Evolutionary conservation across 257 asterid genomes (phyloP).

Genomic region (Forsythia suspensa): DNA sequence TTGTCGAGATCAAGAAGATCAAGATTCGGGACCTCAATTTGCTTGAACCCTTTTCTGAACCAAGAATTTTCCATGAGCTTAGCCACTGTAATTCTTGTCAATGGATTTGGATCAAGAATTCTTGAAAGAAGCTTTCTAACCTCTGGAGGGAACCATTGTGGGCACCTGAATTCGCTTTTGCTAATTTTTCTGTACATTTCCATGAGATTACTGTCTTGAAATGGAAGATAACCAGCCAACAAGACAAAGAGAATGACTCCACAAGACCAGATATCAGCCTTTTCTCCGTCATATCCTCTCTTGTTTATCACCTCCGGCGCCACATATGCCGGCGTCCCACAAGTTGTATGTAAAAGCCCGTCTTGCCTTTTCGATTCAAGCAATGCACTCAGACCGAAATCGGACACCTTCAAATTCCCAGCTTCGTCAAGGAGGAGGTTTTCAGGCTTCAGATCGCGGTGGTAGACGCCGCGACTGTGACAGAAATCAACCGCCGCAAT

Average conservation of each 20-base stretch:
- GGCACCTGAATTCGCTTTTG: conserved; percentile 70
- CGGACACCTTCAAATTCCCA: conserved; percentile 72
- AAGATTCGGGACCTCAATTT: conserved; percentile 17
- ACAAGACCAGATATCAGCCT: conserved; percentile 93
- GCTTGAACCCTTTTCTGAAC: conserved; percentile 68
- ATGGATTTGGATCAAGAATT: conserved; percentile 78
- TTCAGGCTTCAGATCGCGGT: conserved; percentile 90
- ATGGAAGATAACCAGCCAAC: conserved; percentile 84
- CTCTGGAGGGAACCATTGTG: conserved; percentile 85
- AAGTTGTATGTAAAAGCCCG: conserved; percentile 87
- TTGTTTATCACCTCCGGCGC: conserved; percentile 88
- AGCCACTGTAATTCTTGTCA: conserved; percentile 45
- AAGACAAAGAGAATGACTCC: conserved; percentile 81
- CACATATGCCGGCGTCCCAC: conserved; percentile 95
- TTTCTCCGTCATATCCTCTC: conserved; percentile 80
- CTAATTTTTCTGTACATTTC: conserved; percentile 73
- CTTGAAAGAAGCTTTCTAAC: conserved; percentile 62
- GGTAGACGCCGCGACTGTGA: conserved; percentile 87
- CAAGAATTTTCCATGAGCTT: conserved; percentile 79
- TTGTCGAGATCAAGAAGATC: conserved; percentile 22
- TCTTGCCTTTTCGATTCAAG: conserved; percentile 67
- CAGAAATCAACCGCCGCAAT: conserved; percentile 87
- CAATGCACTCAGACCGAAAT: conserved; percentile 87
- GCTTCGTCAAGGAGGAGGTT: conserved; percentile 80
- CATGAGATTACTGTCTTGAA: conserved; percentile 75